Evolutionary conservation across 192 early-diverging fungal species (phyloP).

Genomic region (Entomortierella parvispora): DNA sequence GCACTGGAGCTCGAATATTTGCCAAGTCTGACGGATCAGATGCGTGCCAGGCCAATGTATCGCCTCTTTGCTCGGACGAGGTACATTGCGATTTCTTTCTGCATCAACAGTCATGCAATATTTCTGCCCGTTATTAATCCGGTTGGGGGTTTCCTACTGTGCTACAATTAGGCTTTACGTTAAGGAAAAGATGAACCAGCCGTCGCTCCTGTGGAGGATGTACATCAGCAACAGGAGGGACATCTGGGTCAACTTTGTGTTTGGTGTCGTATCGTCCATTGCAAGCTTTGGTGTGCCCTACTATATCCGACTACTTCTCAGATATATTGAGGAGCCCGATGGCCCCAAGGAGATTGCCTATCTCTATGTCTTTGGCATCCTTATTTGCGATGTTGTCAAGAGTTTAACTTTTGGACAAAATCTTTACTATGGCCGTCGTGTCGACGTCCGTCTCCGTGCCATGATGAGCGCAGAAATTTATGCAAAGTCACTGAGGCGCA

Average conservation of each 20-base stretch:
- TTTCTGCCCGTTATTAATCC: too few species aligned
- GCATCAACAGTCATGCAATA: background rate
- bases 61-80: constrained; percentile 40
- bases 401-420: constrained; percentile 58
- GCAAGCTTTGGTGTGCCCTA: constrained; percentile 61
- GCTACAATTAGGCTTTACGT: constrained; percentile 17
- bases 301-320: constrained; percentile 55
- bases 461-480: constrained; percentile 65
- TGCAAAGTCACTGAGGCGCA: constrained; percentile 58
- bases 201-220: constrained; percentile 34
- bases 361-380: constrained; percentile 60
- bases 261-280: constrained; percentile 48
- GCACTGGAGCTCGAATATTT: constrained; percentile 27
- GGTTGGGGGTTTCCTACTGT: too few species aligned
- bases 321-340: constrained; percentile 48
- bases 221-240: constrained; percentile 36
- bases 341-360: constrained; percentile 55
- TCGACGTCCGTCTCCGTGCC: constrained; percentile 61
- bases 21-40: constrained; percentile 41
- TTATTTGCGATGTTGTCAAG: constrained; percentile 50
- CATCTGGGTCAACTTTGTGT: constrained; percentile 41
- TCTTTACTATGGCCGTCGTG: constrained; percentile 60
- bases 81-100: background rate
- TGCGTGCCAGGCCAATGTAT: constrained; percentile 50
- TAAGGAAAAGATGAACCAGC: background rate